Evolutionary conservation across 2,329 filamentous ascomycete genomes (phyloP), one percentile per base, ranked within the genome.

Genomic region (Colletotrichum echinochloae): DNA sequence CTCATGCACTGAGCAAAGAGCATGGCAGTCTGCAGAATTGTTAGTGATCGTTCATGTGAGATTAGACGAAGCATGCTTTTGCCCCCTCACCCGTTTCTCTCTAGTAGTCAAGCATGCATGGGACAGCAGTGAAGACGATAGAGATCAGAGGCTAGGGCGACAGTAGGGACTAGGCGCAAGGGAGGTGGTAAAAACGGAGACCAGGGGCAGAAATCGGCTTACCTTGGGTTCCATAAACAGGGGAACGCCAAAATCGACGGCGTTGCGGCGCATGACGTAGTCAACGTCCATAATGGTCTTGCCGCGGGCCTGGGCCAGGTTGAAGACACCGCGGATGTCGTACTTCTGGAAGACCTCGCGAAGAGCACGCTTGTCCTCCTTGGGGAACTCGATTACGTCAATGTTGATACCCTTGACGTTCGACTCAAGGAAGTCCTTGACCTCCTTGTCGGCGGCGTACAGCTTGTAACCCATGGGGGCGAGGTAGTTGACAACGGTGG

Each of bases 161-260:
- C n/a, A n/a, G n/a, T n/a, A n/a, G n/a, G n/a, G n/a, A n/a, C n/a
- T n/a, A n/a, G n/a, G n/a, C n/a, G n/a, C n/a, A n/a, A n/a, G n/a
- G n/a, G n/a, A n/a, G n/a, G n/a, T n/a, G n/a, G n/a, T n/a, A n/a
- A n/a, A n/a, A n/a, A n/a, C n/a, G n/a, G n/a, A n/a, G n/a, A n/a
- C n/a, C n/a, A 20, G 16, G 39, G 39, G 18, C 18, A 41, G 20
- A 7, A 20, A 72, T 61, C 63, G 60, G 39, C 35, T 69, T 86
- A 97, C 94, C 91, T 96, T 95, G 65, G 95, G 94, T 86, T 98
- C 95, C 95, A 98, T 98, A 83, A 99, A 98, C 66, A 99, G 87
- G 59, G 96, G 96, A 39, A 98, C 94, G 76, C 95, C 95, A 81
- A 99, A 99, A 84, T 99, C 96, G 66, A 99, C 96, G 35, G 96